Percentiles rank a stretch among this genome's conserved stretches.
Conservation (phyloP, 108 stramenopile genomes). For the Pseudonitzschia multiseries region DNA sequence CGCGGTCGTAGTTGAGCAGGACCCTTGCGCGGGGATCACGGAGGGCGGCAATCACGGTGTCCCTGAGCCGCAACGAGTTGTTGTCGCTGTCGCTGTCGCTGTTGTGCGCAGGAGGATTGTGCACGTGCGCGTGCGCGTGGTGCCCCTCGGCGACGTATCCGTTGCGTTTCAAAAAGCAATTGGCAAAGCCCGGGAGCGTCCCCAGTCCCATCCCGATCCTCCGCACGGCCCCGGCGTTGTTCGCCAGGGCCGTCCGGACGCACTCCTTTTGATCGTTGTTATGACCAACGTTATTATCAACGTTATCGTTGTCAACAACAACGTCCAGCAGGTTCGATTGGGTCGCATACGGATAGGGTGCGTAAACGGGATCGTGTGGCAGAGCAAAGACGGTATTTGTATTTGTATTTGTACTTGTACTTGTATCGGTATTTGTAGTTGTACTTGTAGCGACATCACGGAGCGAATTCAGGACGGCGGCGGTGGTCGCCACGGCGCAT, state of each 20-base stretch:
- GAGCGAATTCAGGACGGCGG: conserved; percentile 71
- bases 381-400: conserved; percentile 50
- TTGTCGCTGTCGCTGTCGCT: conserved; percentile 1
- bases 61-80: conserved; percentile 27
- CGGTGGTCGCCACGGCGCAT: conserved; percentile 70
- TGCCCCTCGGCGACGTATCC: conserved; percentile 46
- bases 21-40: conserved; percentile 55
- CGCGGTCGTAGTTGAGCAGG: conserved; percentile 72
- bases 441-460: conserved; percentile 21
- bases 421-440: background rate
- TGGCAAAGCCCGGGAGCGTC: conserved; percentile 49
- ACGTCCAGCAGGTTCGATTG: conserved; percentile 50
- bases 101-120: conserved; percentile 6
- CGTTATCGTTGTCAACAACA: too few relatives aligned
- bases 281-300: too few relatives aligned
- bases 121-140: conserved; percentile 39
- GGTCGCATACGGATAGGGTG: conserved; percentile 80
- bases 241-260: conserved; percentile 21
- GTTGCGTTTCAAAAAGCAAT: conserved; percentile 51
- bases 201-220: conserved; percentile 56
- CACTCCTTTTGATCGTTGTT: conserved; percentile 32
- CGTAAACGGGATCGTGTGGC: conserved; percentile 66
- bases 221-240: conserved; percentile 24
- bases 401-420: background rate
- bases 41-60: conserved; percentile 54